phyloP scores from a whole-genome alignment of 768 basidiomycete species.

The Candolleomyces eurysporus region DNA sequence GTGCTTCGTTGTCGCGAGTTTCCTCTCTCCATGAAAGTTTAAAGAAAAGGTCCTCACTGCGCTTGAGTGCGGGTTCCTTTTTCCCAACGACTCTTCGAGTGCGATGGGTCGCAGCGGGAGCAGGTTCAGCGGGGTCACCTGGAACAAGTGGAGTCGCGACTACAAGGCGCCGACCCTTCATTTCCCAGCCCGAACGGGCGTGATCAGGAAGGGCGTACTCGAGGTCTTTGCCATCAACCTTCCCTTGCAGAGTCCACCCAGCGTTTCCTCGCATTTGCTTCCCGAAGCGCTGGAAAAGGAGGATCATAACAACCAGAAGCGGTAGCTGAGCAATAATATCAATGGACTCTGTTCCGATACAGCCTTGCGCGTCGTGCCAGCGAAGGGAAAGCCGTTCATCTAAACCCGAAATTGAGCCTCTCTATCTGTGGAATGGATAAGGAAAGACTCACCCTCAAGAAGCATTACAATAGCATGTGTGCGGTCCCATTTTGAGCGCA shows the following conservation, averaged over 20 bases:
- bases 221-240: neutral
- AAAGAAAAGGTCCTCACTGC: neutral
- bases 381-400: neutral
- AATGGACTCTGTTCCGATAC: neutral
- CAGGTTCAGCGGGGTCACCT: neutral
- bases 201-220: neutral
- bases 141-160: neutral
- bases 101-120: no score
- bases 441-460: neutral
- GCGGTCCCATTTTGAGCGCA: neutral
- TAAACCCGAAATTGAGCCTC: neutral
- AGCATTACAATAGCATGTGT: neutral
- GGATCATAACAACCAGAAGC: neutral
- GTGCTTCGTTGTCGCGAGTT: neutral
- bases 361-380: constrained; percentile 2
- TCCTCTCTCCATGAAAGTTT: constrained; percentile 14
- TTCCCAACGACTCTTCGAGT: no score
- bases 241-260: neutral
- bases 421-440: no score
- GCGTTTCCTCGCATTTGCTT: neutral
- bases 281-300: constrained; percentile 1
- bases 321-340: constrained; percentile 3
- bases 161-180: neutral
- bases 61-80: no score
- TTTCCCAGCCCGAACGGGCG: neutral